Percentiles rank a stretch among this genome's conserved stretches.
Evolutionary conservation across 345 rosid species (phyloP).

Genomic region (Corymbia maculata): DNA sequence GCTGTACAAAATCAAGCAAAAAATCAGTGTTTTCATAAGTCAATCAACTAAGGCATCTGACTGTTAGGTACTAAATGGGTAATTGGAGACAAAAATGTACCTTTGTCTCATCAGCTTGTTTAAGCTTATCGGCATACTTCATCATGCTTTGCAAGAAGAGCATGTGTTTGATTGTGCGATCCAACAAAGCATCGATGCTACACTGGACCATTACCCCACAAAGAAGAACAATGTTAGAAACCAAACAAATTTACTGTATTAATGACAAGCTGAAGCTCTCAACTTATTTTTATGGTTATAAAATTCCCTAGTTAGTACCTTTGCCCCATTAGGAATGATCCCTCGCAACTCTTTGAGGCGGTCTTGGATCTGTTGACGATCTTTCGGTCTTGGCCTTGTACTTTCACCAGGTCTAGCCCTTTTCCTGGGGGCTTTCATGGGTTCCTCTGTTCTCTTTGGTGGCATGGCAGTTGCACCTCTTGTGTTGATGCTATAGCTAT

Average conservation of each 20-base stretch:
- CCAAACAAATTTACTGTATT: not conserved
- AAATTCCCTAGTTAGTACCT: slow-evolving; percentile 36
- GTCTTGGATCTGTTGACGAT: slow-evolving; percentile 93
- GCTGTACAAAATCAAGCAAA: slow-evolving; percentile 3
- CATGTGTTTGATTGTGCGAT: slow-evolving; percentile 75
- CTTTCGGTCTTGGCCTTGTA: slow-evolving; percentile 85
- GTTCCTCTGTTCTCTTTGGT: slow-evolving; percentile 43
- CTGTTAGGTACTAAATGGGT: not conserved
- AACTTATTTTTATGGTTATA: not conserved
- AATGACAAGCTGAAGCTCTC: not conserved
- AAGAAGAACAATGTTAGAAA: not conserved
- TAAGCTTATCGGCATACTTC: slow-evolving; percentile 75
- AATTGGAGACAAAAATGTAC: slow-evolving; percentile 17
- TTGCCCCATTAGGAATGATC: slow-evolving; percentile 73
- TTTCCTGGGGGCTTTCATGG: slow-evolving; percentile 40
- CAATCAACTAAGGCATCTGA: not conserved
- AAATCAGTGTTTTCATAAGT: not conserved
- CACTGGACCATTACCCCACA: slow-evolving; percentile 35
- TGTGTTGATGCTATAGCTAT: slow-evolving; percentile 54
- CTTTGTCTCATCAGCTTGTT: slow-evolving; percentile 53
- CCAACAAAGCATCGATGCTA: slow-evolving; percentile 82
- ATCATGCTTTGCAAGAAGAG: slow-evolving; percentile 82
- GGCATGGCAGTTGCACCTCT: slow-evolving; percentile 14
- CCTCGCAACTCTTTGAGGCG: slow-evolving; percentile 81
- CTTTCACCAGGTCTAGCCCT: slow-evolving; percentile 86